Evolutionary conservation across 352 stramenopile species (phyloP), one percentile per base, ranked within the genome.

Genomic region (Phytopythium ostracodes): DNA sequence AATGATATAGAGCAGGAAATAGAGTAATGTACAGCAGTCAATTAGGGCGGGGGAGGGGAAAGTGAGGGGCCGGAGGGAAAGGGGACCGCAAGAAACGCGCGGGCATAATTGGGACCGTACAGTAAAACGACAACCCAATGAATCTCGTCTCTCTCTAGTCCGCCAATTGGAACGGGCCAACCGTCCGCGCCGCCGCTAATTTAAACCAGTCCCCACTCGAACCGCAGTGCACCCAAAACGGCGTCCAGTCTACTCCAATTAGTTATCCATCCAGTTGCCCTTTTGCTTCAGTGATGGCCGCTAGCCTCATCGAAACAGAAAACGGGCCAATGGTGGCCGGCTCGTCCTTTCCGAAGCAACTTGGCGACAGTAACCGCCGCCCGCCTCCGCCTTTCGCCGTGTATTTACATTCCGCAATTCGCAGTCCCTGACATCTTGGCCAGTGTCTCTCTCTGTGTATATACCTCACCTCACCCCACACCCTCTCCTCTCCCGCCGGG

Each of bases 21-120:
- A 49, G 42, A 24, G 40, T 18, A 46, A 46, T n/a, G n/a, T n/a
- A n/a, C n/a, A 33, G 40, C 42, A 49, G 42, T 49, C 42, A 49
- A 49, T 49, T 49, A 6, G 42, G 6, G 42, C 42, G n/a, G 42
- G 42, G 33, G 14, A 33, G 29, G 29, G 33, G 33, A 10, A 38
- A 38, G 33, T 10, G 33, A 14, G 33, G 10, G 33, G 33, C 29
- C 29, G 33, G 33, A 14, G 10, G 33, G 33, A 14, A 15, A 38
- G 33, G 33, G 33, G 33, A 11, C 33, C 33, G 33, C 33, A 10
- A 38, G 33, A 38, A 38, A 38, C 33, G 33, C 33, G 7, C 33
- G 33, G 10, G 33, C 40, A 44, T 44, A 44, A 49, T 0, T 12
- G 20, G n/a, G 10, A 22, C 42, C 42, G 20, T 17, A 49, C 42